These are phyloP conservation scores for Canariomyces notabilis DNA, from an alignment of 2,329 filamentous ascomycete species.

Conservation along the genomic window DNA sequence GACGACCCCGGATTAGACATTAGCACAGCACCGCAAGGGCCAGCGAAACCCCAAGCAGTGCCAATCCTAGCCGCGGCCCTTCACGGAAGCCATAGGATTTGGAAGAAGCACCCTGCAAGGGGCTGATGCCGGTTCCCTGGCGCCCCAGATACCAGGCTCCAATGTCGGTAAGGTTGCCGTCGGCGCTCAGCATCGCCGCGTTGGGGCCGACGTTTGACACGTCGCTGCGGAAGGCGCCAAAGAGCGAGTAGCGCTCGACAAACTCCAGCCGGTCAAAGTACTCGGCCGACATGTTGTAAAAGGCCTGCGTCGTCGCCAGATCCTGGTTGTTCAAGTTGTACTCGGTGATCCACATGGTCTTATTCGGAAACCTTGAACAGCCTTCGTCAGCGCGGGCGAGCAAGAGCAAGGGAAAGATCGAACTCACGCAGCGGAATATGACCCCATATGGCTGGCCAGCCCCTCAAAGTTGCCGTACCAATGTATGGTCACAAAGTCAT, in stretches of 20 bases:
- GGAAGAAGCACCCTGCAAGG: constrained; percentile 5
- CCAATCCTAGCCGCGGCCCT: too few species aligned
- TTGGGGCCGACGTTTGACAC: constrained; percentile 72
- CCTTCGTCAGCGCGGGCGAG: constrained; percentile 16
- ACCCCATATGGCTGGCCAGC: constrained; percentile 61
- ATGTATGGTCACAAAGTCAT: constrained; percentile 59
- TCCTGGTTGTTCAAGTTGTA: constrained; percentile 59
- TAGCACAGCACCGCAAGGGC: too few species aligned
- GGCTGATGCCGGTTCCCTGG: constrained; percentile 38
- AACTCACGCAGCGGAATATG: constrained; percentile 44
- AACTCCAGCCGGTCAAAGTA: constrained; percentile 62
- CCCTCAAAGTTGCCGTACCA: constrained; percentile 68
- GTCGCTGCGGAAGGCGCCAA: constrained; percentile 65
- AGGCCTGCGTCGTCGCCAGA: constrained; percentile 54
- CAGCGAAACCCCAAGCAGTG: too few species aligned
- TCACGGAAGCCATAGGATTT: too few species aligned
- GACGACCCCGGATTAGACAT: too few species aligned
- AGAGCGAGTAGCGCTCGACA: constrained; percentile 67
- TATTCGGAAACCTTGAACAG: constrained; percentile 49
- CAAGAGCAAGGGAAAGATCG: background rate
- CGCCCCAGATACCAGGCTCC: constrained; percentile 71
- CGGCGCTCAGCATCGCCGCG: constrained; percentile 61
- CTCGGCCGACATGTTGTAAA: constrained; percentile 61
- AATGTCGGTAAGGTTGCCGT: constrained; percentile 68
- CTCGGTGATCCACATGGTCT: constrained; percentile 73